Evolutionary conservation across 2,329 filamentous ascomycete genomes (phyloP).

Genomic region (Zasmidium citrigriseum): DNA sequence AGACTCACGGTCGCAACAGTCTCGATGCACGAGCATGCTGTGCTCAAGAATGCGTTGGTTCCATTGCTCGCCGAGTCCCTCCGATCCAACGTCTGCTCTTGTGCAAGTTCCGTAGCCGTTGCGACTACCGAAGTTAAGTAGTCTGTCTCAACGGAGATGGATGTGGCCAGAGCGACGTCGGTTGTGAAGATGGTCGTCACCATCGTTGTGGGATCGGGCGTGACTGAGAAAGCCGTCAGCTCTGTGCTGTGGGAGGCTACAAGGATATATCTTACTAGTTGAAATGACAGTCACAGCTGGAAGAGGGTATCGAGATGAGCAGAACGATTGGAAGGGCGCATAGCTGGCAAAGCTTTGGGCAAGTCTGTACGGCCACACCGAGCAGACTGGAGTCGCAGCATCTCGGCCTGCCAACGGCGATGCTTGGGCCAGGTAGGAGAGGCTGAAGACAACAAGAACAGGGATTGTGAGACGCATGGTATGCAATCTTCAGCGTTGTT

Average conservation of each 20-base stretch:
- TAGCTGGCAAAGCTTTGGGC: background rate
- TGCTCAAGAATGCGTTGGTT: background rate
- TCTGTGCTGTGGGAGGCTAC: background rate
- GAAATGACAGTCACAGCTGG: background rate
- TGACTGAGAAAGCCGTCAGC: background rate
- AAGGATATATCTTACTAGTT: background rate
- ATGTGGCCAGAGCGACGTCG: background rate
- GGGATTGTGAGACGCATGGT: background rate
- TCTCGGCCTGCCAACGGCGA: background rate
- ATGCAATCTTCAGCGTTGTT: background rate
- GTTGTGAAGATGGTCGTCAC: background rate
- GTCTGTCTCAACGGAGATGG: background rate
- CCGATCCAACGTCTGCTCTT: background rate
- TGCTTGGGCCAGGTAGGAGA: background rate
- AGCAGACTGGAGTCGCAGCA: background rate
- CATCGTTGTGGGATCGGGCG: background rate
- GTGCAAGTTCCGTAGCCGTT: background rate
- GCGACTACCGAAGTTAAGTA: background rate
- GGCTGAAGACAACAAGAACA: background rate
- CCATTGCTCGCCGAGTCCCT: background rate
- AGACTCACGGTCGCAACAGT: background rate
- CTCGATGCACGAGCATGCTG: background rate
- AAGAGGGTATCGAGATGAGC: background rate
- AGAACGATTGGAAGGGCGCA: background rate
- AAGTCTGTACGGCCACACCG: background rate